Evolutionary conservation across 768 basidiomycete genomes (phyloP), one percentile per base, ranked within the genome.

Genomic region (Pholiota microspora): DNA sequence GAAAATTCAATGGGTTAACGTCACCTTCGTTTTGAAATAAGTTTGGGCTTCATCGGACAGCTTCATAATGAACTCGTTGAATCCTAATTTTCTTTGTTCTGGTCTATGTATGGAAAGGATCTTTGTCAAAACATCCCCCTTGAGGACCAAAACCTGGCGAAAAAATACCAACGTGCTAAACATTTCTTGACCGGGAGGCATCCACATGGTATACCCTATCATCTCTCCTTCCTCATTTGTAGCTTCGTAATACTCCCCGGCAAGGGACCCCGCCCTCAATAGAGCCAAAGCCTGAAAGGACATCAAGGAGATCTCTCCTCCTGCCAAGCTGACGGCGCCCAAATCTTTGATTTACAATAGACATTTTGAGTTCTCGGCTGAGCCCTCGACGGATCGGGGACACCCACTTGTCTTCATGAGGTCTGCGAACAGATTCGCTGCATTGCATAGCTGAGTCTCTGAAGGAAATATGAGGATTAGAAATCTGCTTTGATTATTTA

Each of bases 151-250:
- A 45, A 24, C 12, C 3, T 23, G 16, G 27, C 24, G 15, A 8
- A 13, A 56, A 29, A 16, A 54, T 31, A 31, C 69, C 40, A 34
- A 70, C 70, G 67, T 65, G 61, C 63, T 64, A 55, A 71, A 71
- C 56, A 71, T 54, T 7, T 67, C 62, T 28, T 60, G 54, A 5
- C 68, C 69, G 7, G 70, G 69, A 7, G 70, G 70, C 62, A 69
- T 69, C 69, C 70, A 71, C 53, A 69, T 46, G 9, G 67, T 60
- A 38, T 63, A 64, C 1, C 64, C 70, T 34, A 69, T 58, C 1
- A 69, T 46, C 35, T 63, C 58, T 12, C 66, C 62, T 7, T 29
- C 31, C 13, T 62, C 60, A 24, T 69, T 56, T 7, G 58, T 65
- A 2, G 70, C 70, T 21, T 58, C 48, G 53, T 70, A 71, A 34